Conservation (phyloP, 2,329 filamentous ascomycete genomes). For the Aquanectria penicillioides region DNA sequence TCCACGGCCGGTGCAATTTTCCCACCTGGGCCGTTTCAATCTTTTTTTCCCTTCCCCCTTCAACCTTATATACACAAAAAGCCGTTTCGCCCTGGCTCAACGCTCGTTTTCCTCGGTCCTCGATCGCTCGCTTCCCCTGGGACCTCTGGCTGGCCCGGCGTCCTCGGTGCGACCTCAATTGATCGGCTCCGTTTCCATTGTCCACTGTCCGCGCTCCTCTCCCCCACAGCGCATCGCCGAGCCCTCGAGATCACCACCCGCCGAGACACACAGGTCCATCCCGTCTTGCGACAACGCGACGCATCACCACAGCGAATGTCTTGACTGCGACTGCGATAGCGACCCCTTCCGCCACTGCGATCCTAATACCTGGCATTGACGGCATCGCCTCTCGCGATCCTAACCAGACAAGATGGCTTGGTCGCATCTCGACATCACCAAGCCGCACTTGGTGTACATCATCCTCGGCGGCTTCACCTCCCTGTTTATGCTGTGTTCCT, state of each 20-base stretch:
- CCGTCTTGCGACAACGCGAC: slow-evolving; percentile 2
- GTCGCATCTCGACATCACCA: slow-evolving; percentile 86
- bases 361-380: slow-evolving; percentile 1
- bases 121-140: slow-evolving; percentile 3
- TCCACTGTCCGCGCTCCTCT: too few species aligned
- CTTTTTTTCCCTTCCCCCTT: slow-evolving; percentile 16
- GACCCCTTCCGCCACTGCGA: too few species aligned
- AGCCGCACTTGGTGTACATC: slow-evolving; percentile 97
- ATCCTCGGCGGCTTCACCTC: slow-evolving; percentile 98
- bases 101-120: neutral
- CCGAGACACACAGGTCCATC: slow-evolving; percentile 3
- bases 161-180: slow-evolving; percentile 25
- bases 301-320: too few species aligned
- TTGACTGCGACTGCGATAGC: slow-evolving; percentile 1
- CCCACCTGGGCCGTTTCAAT: neutral
- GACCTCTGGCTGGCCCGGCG: slow-evolving; percentile 18
- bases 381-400: slow-evolving; percentile 1
- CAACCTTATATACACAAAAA: slow-evolving; percentile 12
- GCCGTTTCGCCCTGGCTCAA: neutral
- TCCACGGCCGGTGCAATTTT: slow-evolving; percentile 39
- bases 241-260: neutral
- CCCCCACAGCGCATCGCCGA: too few species aligned
- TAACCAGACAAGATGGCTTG: slow-evolving; percentile 69
- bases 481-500: slow-evolving; percentile 97
- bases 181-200: slow-evolving; percentile 16